Conservation (phyloP, 805 yeast species). For the Spathaspora boniae region DNA sequence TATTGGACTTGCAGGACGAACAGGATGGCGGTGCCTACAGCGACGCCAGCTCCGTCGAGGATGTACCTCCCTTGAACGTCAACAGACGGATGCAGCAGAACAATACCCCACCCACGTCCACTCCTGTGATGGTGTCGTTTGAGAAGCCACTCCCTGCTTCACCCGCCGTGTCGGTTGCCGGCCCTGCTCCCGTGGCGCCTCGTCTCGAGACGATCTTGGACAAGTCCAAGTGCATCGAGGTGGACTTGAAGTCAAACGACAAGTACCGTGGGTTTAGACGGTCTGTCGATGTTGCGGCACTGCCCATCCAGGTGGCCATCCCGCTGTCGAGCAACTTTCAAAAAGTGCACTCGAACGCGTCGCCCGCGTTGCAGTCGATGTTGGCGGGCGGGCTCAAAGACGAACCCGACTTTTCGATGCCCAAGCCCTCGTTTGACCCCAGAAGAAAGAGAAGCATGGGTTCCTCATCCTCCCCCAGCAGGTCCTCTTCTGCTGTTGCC, state of each 20-base stretch:
- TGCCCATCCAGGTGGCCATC: conserved; percentile 21
- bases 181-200: not conserved
- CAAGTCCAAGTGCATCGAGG: conserved; percentile 14
- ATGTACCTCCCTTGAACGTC: conserved; percentile 27
- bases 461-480: no score
- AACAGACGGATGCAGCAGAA: conserved; percentile 12
- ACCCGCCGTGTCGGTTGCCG: not conserved
- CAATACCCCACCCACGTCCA: conserved; percentile 8
- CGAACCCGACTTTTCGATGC: conserved; percentile 5
- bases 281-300: conserved; percentile 20
- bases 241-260: conserved; percentile 27
- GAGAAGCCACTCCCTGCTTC: conserved; percentile 1
- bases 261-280: conserved; percentile 44
- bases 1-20: conserved; percentile 19
- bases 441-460: conserved; percentile 12
- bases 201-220: conserved; percentile 6
- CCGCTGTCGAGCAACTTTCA: conserved; percentile 14
- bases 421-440: conserved; percentile 20
- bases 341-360: conserved; percentile 7
- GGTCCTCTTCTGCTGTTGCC: conserved; percentile 7
- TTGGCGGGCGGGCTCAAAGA: conserved; percentile 5
- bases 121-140: not conserved
- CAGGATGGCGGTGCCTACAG: conserved; percentile 12
- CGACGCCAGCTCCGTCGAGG: conserved; percentile 15
- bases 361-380: conserved; percentile 8